Evolutionary conservation across 108 stramenopile species (phyloP), one percentile per base, ranked within the genome.

Genomic region (Stephanodiscus minutulus): DNA sequence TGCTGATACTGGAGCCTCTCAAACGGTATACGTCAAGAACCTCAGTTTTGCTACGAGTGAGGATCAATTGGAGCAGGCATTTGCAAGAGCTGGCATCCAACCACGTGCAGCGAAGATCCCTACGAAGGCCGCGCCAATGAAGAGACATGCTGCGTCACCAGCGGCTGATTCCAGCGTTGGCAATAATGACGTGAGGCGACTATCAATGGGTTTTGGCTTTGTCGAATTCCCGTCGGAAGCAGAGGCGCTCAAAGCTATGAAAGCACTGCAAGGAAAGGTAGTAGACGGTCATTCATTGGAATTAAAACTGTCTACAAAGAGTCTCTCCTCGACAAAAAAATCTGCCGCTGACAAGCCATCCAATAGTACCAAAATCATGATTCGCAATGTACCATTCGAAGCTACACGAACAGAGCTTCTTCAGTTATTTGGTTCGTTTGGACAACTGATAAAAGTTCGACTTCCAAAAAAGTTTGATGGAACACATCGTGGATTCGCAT

Each of bases 401-500:
- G 98, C 98, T 4, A 95, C 94, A 7, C 75, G 89, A 5, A 85
- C 82, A 31, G 99, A 99, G 64, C 49, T 99, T 13, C 73, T 95
- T 8, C 82, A 95, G 74, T 84, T 99, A 13, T 98, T 98, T 80
- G 95, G 88, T 15, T 82, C 91, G 29, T 97, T 96, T 66, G 98
- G 98, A 12, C 86, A 95, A 50, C 81, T 99, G 17, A 94, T 94
- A 66, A 86, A 84, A 47, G 96, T 98, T 15, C 96, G 98, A 5
- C 72, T 99, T n/a, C 99, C 99, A 6, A 97, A 97, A 74, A 97
- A 97, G 82, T 96, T 96, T 70, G 98, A 97, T 77, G 98, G 98
- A 15, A 74, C 72, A 10, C 94, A 96, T 82, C 98, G 99, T 41
- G 99, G 99, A 7, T 99, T 99, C 73, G 98, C 97, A 25, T 99